Conservation (phyloP, 176 grass and related monocot species). For the Leersia perrieri region DNA sequence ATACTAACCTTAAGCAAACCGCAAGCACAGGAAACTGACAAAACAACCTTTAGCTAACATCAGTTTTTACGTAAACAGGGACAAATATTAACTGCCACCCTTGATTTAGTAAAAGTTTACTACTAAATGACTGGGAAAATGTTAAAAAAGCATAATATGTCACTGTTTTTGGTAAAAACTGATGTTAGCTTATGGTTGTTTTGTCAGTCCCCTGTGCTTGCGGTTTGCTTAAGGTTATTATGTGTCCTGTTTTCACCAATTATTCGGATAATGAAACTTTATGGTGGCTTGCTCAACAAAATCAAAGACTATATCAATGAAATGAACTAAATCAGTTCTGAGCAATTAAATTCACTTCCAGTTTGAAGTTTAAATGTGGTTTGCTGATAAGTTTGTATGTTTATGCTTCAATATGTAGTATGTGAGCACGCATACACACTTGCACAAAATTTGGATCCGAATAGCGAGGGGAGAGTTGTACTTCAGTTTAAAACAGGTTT, state of each 20-base stretch:
- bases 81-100: neutral
- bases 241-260: neutral
- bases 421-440: slow-evolving; percentile 83
- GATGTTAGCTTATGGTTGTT: neutral
- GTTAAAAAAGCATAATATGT: neutral
- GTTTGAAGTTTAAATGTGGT: neutral
- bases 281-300: neutral
- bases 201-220: neutral
- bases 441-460: slow-evolving; percentile 91
- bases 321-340: neutral
- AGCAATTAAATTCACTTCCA: neutral
- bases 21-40: neutral
- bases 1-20: neutral
- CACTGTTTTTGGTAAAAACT: neutral
- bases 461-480: slow-evolving; percentile 86
- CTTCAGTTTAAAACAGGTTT: slow-evolving; percentile 97
- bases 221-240: neutral
- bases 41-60: neutral
- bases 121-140: neutral
- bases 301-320: neutral
- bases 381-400: neutral
- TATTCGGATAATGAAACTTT: neutral
- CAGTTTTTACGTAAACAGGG: neutral
- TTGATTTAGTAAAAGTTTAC: neutral
- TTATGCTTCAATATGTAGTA: slow-evolving; percentile 46